Evolutionary conservation across 176 grass and related monocot species (phyloP).

Genomic region (Poa pratensis): DNA sequence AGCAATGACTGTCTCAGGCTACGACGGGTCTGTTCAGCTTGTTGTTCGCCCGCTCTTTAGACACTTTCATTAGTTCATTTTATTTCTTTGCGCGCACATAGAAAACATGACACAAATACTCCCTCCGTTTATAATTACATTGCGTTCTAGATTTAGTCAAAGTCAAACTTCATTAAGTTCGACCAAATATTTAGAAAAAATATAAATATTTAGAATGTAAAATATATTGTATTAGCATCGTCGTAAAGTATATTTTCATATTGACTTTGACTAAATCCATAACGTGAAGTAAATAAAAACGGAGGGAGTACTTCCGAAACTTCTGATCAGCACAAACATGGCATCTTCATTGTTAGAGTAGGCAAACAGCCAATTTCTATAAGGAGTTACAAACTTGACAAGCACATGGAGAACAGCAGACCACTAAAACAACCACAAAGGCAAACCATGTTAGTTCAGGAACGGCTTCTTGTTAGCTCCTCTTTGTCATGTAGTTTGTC

Average conservation of each 20-base stretch:
- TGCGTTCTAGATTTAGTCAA: too few relatives aligned
- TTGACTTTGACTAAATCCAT: too few relatives aligned
- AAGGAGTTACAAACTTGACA: conserved; percentile 32
- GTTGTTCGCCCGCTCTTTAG: not conserved
- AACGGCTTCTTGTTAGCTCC: conserved; percentile 41
- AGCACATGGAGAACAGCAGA: conserved; percentile 41
- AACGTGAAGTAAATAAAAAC: too few relatives aligned
- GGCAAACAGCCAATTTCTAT: conserved; percentile 35
- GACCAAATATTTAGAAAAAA: too few relatives aligned
- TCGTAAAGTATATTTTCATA: too few relatives aligned
- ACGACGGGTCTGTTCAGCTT: too few relatives aligned
- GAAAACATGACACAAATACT: too few relatives aligned
- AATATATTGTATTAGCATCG: too few relatives aligned
- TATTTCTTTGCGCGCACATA: not conserved
- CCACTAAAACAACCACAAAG: conserved; percentile 46
- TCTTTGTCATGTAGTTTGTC: conserved; percentile 45
- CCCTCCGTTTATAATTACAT: too few relatives aligned
- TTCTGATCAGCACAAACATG: conserved; percentile 11
- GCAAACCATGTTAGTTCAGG: conserved; percentile 49
- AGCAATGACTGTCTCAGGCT: too few relatives aligned
- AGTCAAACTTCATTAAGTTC: too few relatives aligned
- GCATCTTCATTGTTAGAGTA: conserved; percentile 21
- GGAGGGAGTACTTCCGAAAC: not conserved
- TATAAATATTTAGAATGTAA: too few relatives aligned
- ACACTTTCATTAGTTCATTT: not conserved